Percentiles rank a stretch among this genome's conserved stretches.
Conservation (phyloP, 176 grass and related monocot genomes). For the Bolboschoenus planiculmis region DNA sequence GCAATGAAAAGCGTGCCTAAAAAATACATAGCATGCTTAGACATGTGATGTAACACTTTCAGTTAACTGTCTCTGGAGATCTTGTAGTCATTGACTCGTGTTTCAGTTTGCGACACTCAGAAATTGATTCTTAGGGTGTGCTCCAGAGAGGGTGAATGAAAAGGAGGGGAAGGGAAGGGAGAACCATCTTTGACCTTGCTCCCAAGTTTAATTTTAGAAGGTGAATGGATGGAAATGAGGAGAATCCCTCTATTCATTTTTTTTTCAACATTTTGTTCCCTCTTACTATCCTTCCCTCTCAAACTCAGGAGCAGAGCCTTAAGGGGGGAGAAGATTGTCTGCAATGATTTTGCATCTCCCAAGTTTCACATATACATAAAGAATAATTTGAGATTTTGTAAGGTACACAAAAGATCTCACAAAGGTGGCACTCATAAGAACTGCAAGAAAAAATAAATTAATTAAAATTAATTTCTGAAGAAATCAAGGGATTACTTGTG, state of each 20-base stretch:
- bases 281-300: too few relatives aligned
- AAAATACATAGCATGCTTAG: not conserved
- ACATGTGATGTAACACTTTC: not conserved
- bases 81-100: not conserved
- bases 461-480: constrained; percentile 6
- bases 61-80: not conserved
- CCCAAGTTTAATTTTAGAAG: too few relatives aligned
- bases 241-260: too few relatives aligned
- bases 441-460: not conserved
- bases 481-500: constrained; percentile 46
- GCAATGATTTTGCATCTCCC: too few relatives aligned
- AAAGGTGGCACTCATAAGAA: not conserved
- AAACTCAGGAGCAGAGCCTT: too few relatives aligned
- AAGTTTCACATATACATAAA: not conserved
- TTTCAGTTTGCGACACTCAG: not conserved
- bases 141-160: too few relatives aligned
- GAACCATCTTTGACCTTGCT: too few relatives aligned
- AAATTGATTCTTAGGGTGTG: not conserved
- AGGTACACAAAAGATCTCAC: not conserved
- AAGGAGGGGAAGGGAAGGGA: too few relatives aligned
- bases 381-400: not conserved
- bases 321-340: too few relatives aligned
- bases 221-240: too few relatives aligned
- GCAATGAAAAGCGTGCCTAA: not conserved
- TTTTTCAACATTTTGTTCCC: too few relatives aligned